Conservation (phyloP, 129 eudicot species). For the Helianthus annuus region DNA sequence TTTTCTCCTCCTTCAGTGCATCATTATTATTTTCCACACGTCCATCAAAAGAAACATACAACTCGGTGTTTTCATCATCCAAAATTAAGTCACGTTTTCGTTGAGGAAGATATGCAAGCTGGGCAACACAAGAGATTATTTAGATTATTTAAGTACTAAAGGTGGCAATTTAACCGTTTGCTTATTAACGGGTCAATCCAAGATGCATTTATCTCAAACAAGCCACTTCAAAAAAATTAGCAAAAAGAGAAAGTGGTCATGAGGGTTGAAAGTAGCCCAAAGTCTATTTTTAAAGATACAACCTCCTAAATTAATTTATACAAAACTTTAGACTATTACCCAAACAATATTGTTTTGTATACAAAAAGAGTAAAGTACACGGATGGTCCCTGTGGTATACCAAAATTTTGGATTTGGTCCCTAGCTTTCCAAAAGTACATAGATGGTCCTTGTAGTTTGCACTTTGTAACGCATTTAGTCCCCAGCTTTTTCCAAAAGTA, state of each 20-base stretch:
- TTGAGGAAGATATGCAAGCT: conserved; percentile 96
- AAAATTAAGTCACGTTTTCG: conserved; percentile 74
- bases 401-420: no score
- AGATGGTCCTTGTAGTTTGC: no score
- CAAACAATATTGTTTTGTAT: neutral
- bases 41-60: conserved; percentile 64
- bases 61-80: conserved; percentile 80
- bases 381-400: no score
- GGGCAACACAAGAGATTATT: conserved; percentile 28
- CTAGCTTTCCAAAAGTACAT: no score
- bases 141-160: conserved; percentile 8
- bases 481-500: no score
- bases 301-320: neutral
- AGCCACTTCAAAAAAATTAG: neutral
- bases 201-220: neutral
- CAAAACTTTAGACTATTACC: neutral
- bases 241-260: neutral
- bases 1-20: conserved; percentile 71
- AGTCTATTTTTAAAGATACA: neutral
- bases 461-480: no score
- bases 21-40: conserved; percentile 58
- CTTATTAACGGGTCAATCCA: neutral
- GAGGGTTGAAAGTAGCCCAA: neutral
- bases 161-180: conserved; percentile 4
- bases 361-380: neutral